A percentile compares a stretch with the other conserved stretches of the same genome.
These are phyloP conservation scores for Phaeophleospora eucalypticola DNA, from an alignment of 2,329 filamentous ascomycete species.

Conservation along the genomic window DNA sequence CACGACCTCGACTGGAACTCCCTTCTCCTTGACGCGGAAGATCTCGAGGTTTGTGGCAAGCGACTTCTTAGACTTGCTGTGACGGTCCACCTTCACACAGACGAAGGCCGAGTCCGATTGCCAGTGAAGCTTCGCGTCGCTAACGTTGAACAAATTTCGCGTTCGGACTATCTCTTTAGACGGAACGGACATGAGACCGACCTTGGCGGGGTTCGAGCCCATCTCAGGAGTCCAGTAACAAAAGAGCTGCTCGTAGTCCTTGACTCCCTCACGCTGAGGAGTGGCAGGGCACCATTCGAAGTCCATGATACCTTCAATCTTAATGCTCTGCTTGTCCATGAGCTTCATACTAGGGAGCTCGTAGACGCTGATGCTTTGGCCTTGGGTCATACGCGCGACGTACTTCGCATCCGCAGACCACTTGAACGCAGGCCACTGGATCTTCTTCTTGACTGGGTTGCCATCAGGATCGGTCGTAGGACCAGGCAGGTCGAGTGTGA, in stretches of 20 bases:
- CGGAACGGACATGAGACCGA: constrained; percentile 92
- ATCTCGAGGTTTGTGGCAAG: constrained; percentile 96
- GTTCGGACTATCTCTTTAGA: constrained; percentile 92
- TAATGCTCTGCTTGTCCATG: constrained; percentile 85
- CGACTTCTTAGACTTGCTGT: constrained; percentile 99
- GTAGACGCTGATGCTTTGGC: constrained; percentile 85
- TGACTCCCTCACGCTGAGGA: constrained; percentile 76
- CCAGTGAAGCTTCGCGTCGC: constrained; percentile 97
- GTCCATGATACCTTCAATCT: constrained; percentile 94
- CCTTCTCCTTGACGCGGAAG: constrained; percentile 95
- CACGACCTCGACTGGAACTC: constrained; percentile 95
- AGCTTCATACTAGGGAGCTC: constrained; percentile 85
- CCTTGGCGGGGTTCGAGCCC: constrained; percentile 95
- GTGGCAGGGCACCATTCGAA: constrained; percentile 95
- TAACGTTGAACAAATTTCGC: constrained; percentile 95
- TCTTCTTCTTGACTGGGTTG: constrained; percentile 76
- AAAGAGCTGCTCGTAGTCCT: constrained; percentile 90
- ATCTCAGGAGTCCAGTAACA: constrained; percentile 99
- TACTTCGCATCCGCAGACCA: constrained; percentile 98
- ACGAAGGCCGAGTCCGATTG: constrained; percentile 91
- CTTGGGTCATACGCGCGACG: constrained; percentile 84
- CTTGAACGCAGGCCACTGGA: constrained; percentile 98
- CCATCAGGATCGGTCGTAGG: constrained; percentile 58
- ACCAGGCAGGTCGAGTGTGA: constrained; percentile 75
- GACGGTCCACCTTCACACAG: constrained; percentile 96